Evolutionary conservation across 2,329 filamentous ascomycete species (phyloP), one percentile per base, ranked within the genome.

Genomic region (Monosporascus sp.): DNA sequence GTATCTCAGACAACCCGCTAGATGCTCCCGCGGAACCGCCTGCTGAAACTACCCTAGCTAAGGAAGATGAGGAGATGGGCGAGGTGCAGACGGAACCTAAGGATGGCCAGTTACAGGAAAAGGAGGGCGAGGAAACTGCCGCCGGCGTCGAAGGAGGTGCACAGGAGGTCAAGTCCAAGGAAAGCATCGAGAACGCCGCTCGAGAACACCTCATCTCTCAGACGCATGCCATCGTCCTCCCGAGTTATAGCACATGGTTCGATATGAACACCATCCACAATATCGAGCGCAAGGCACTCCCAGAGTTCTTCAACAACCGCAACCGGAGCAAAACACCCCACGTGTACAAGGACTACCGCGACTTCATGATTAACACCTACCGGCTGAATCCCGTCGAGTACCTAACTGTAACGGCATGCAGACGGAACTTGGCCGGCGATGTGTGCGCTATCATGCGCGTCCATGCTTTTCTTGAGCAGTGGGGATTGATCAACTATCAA

Each of bases 341-440:
- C 48, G 90, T 97, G 22, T 99, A 99, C 78, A 97, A 97, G 74
- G 94, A 99, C 69, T 99, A 99, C 73, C 87, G 94, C 63, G 94
- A 99, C 69, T 99, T 99, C 69, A 99, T 99, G 94, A 91, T 99
- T 76, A 99, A 99, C 76, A 97, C 94, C 16, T 99, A 99, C 73
- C 87, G 94, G 38, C 77, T 99, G 53, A 99, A 97, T 69, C 94
- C 94, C 5, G 83, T 91, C 51, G 94, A 99, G 71, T 99, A 99
- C 67, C 80, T 99, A 52, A 99, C 94, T 5, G 93, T 99, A 52
- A 99, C 94, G 11, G 94, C 94, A 49, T 99, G 94, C 70, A 83
- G 94, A 59, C 84, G 94, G 61, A 99, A 99, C 70, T 75, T 99
- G 66, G 94, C 94, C 22, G 94, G 94, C 60, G 94, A 99, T 72